Conservation (phyloP, 768 basidiomycete genomes). For the Calocybe indica region DNA sequence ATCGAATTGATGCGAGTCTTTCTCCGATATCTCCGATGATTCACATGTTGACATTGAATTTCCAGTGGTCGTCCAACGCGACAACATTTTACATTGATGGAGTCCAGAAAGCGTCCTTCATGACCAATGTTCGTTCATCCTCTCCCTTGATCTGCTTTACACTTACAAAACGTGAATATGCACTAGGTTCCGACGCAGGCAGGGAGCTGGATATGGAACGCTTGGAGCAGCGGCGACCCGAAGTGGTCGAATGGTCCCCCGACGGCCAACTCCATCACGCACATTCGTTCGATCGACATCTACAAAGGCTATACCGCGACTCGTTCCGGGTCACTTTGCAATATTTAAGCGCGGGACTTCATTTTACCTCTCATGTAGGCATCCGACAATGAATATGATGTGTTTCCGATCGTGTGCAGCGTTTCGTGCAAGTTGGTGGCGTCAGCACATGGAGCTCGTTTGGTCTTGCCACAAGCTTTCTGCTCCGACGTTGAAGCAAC, state of each 20-base stretch:
- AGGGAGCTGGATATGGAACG: constrained; percentile 29
- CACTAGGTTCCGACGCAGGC: constrained; percentile 22
- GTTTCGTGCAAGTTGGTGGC: no score
- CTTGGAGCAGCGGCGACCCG: constrained; percentile 28
- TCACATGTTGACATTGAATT: background rate
- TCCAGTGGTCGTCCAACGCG: constrained; percentile 22
- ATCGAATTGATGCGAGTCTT: constrained; percentile 26
- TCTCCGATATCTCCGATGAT: background rate
- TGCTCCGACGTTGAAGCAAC: no score
- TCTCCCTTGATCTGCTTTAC: background rate
- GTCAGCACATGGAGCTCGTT: no score
- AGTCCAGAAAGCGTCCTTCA: constrained; percentile 21
- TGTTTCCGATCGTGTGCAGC: no score
- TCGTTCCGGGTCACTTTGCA: constrained; percentile 16
- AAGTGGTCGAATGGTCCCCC: constrained; percentile 31
- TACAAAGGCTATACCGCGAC: constrained; percentile 25
- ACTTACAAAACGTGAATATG: background rate
- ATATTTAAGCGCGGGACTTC: constrained; percentile 5
- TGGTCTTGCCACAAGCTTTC: no score
- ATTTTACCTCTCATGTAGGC: no score
- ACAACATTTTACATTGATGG: constrained; percentile 31
- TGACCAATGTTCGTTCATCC: constrained; percentile 17
- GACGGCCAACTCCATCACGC: constrained; percentile 25
- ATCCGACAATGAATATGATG: no score
- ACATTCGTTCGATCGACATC: constrained; percentile 28